Conservation (phyloP, 2,329 filamentous ascomycete species). For the Calycina herbarum region DNA sequence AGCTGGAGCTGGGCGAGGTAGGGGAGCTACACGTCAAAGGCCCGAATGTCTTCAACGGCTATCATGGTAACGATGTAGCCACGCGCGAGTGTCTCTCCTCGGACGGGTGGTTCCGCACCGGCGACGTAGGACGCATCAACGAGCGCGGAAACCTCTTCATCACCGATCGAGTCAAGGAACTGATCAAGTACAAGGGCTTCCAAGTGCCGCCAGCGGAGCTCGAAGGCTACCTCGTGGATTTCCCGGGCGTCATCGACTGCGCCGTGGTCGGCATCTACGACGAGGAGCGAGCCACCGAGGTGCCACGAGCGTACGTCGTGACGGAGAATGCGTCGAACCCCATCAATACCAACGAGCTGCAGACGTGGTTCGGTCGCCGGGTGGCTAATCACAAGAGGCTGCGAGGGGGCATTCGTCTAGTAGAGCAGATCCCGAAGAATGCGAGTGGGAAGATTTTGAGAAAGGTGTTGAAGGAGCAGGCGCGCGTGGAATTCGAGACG, state of each 20-base stretch:
- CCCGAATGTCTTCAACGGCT: slow-evolving; percentile 60
- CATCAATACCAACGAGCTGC: slow-evolving; percentile 40
- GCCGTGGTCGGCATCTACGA: slow-evolving; percentile 58
- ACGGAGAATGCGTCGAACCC: slow-evolving; percentile 37
- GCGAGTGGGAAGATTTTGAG: slow-evolving; percentile 47
- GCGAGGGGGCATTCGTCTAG: slow-evolving; percentile 64
- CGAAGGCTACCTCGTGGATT: slow-evolving; percentile 48
- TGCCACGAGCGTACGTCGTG: slow-evolving; percentile 67
- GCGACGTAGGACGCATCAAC: slow-evolving; percentile 78
- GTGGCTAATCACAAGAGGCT: slow-evolving; percentile 67
- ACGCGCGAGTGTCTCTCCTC: slow-evolving; percentile 51
- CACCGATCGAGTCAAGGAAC: slow-evolving; percentile 75
- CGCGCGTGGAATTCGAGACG: no score
- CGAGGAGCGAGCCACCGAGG: slow-evolving; percentile 48
- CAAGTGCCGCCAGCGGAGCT: slow-evolving; percentile 68
- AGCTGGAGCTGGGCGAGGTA: slow-evolving; percentile 50
- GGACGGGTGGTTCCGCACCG: slow-evolving; percentile 78
- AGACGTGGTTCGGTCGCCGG: slow-evolving; percentile 55
- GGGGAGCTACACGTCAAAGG: slow-evolving; percentile 70
- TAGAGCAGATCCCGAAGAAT: slow-evolving; percentile 68
- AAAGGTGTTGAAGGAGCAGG: slow-evolving; percentile 29
- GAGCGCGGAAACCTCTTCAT: slow-evolving; percentile 78
- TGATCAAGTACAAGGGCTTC: slow-evolving; percentile 64
- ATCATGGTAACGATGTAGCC: slow-evolving; percentile 60
- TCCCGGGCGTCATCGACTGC: slow-evolving; percentile 50